phyloP scores from a whole-genome alignment of 208 protist genomes.

The Leishmania lainsoni region DNA sequence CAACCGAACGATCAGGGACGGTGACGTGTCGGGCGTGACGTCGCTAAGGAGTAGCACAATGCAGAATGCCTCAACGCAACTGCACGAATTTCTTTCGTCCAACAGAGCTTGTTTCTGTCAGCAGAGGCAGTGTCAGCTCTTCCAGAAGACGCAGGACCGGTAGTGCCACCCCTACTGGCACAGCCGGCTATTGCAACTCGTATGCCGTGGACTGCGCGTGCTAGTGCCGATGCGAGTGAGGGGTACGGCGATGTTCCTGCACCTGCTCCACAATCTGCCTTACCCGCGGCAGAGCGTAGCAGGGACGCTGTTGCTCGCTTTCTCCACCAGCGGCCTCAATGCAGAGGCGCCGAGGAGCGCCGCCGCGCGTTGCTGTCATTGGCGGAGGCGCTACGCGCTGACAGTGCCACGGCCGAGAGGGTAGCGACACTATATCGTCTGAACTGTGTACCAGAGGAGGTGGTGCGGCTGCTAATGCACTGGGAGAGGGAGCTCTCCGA shows the following conservation, averaged over 20 bases:
- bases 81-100: background rate
- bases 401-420: background rate
- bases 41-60: background rate
- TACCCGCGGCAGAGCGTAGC: background rate
- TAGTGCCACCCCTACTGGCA: background rate
- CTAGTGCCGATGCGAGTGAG: background rate
- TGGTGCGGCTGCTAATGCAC: slow-evolving; percentile 18
- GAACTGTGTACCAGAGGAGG: slow-evolving; percentile 17
- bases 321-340: slow-evolving; percentile 14
- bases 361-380: background rate
- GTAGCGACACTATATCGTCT: background rate
- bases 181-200: background rate
- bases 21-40: background rate
- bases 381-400: background rate
- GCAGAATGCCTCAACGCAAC: background rate
- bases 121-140: background rate
- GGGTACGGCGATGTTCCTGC: background rate
- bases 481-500: slow-evolving; percentile 34
- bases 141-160: background rate
- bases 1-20: background rate
- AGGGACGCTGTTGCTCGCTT: slow-evolving; percentile 14
- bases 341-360: background rate
- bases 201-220: background rate
- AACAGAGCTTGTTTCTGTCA: background rate
- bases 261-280: background rate